Evolutionary conservation across 495 filamentous ascomycete species (phyloP), one percentile per base, ranked within the genome.

Genomic region (Acidomyces sp.): DNA sequence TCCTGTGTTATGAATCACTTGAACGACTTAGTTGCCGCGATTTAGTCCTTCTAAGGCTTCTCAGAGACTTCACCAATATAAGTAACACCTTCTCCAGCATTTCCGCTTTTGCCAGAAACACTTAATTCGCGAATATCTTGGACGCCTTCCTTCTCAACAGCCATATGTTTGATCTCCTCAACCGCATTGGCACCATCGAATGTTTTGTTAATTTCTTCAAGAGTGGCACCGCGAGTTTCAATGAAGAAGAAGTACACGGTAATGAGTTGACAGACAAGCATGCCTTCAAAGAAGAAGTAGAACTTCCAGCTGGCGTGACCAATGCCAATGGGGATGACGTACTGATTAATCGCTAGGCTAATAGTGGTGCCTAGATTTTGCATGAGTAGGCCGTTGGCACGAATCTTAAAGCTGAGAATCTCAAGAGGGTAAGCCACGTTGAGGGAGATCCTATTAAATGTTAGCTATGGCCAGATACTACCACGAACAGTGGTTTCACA

Each of bases 351-450:
- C 22, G 20, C 21, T 26, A 45, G 43, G 13, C 10, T 12, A 12
- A 43, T 16, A 12, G 6, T 31, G 9, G 18, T 30, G 10, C 6
- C 12, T 7, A 27, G 13, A 18, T 27, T 29, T n/a, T 17, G 18
- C 13, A 47, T n/a, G 16, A 78, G 74, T 62, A 80, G 72, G 30
- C 77, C 77, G 63, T 80, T 82, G 37, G 76, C 74, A 16, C 76
- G 71, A 42, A 81, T 63, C 34, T 71, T 67, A 60, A 77, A 84
- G 0, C 74, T 74, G 12, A 78, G 59, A 23, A 82, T 72, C 60
- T 81, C 78, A 21, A 78, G 46, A 3, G 56, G 44, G 37, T 60
- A 60, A 24, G 75, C 70, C 34, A 79, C 68, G 28, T 79, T 60
- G 39, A 81, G 59, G 30, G 74, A 39, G 23, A 51, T 46, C 39